phyloP scores from a whole-genome alignment of 176 grass and related monocot genomes.

The Avena eriantha region DNA sequence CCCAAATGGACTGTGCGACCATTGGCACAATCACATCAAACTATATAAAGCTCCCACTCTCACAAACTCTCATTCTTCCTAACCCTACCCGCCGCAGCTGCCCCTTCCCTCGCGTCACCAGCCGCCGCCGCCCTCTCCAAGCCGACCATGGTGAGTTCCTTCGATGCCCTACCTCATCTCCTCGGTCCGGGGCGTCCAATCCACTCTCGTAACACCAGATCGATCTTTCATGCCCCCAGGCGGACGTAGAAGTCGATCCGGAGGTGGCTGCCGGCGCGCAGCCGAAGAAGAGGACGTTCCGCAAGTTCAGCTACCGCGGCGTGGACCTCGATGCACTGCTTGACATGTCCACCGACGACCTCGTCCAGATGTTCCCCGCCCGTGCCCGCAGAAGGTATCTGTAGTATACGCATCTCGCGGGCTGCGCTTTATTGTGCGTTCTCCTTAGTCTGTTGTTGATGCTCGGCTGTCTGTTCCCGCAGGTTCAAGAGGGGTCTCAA shows the following conservation, averaged over 20 bases:
- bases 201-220: not conserved
- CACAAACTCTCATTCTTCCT: not conserved
- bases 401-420: not conserved
- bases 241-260: conserved; percentile 69
- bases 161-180: not conserved
- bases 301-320: conserved; percentile 92
- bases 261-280: conserved; percentile 63
- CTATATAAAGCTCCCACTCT: not conserved
- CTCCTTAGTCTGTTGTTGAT: not conserved
- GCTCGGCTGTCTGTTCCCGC: not conserved
- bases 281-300: conserved; percentile 97
- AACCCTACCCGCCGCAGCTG: conserved; percentile 10
- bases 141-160: conserved; percentile 9
- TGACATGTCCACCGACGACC: conserved; percentile 94
- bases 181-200: not conserved
- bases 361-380: conserved; percentile 94
- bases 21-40: not conserved
- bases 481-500: conserved; percentile 95
- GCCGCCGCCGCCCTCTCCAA: not conserved
- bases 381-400: conserved; percentile 82
- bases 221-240: conserved; percentile 42
- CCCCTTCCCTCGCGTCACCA: not conserved
- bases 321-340: conserved; percentile 93
- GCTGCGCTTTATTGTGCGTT: not conserved
- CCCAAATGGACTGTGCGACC: not conserved